Evolutionary conservation across 2,329 filamentous ascomycete genomes (phyloP).

Genomic region (Aspergillus pseudoterreus): DNA sequence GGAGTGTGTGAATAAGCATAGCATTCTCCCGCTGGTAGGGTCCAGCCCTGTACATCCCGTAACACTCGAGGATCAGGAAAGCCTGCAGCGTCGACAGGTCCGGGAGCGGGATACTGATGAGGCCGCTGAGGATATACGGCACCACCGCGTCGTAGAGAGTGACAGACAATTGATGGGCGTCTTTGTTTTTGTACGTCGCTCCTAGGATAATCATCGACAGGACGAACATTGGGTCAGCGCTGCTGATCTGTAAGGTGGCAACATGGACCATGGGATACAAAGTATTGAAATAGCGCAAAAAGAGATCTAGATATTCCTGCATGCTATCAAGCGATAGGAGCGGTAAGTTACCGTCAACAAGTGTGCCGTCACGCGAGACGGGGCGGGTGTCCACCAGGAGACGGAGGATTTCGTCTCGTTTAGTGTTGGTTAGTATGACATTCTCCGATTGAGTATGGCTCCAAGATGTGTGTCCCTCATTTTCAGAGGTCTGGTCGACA

Average conservation of each 20-base stretch:
- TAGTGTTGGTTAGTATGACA: not conserved
- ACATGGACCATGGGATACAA: constrained; percentile 4
- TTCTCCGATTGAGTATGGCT: not conserved
- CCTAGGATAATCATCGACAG: constrained; percentile 1
- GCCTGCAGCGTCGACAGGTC: not conserved
- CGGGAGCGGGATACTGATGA: not conserved
- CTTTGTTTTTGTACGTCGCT: not conserved
- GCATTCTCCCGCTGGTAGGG: constrained; percentile 4
- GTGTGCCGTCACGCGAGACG: not conserved
- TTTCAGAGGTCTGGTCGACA: not conserved
- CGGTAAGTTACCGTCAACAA: not conserved
- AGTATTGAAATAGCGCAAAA: constrained; percentile 1
- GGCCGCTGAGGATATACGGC: constrained; percentile 1
- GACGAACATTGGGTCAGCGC: not conserved
- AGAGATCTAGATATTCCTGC: not conserved
- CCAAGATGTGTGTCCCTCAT: not conserved
- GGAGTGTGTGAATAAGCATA: constrained; percentile 1
- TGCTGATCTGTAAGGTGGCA: not conserved
- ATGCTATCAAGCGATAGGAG: not conserved
- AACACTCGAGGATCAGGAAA: constrained; percentile 3
- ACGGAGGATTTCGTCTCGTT: not conserved
- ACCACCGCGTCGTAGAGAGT: constrained; percentile 1
- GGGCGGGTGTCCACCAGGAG: not conserved
- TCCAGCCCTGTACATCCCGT: constrained; percentile 2
- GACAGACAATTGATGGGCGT: not conserved